Evolutionary conservation across 306 rosid species (phyloP).

Genomic region (Arachis stenosperma): DNA sequence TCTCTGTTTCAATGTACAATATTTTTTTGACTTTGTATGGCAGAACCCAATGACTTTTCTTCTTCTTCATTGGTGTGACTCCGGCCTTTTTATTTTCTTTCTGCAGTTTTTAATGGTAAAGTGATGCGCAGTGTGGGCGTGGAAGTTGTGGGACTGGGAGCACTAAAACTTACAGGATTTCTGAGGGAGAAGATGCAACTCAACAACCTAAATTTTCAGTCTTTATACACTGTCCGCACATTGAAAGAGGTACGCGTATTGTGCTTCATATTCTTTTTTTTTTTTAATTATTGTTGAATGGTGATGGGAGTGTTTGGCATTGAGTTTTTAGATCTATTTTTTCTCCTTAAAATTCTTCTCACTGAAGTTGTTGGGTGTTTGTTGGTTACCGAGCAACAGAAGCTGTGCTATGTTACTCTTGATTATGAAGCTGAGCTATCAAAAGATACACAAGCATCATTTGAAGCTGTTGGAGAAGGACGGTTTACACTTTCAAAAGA

Average conservation of each 20-base stretch:
- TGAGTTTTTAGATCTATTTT: conserved; percentile 12
- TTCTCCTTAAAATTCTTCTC: conserved; percentile 8
- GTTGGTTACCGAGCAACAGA: conserved; percentile 51
- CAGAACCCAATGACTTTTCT: conserved; percentile 11
- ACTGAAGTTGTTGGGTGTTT: conserved; percentile 39
- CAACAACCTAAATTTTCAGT: conserved; percentile 69
- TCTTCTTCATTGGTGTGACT: conserved; percentile 11
- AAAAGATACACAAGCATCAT: conserved; percentile 73
- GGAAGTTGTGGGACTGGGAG: conserved; percentile 90
- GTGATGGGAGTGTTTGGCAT: no score
- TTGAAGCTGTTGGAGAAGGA: conserved; percentile 67
- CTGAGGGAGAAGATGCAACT: conserved; percentile 83
- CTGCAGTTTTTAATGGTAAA: conserved; percentile 78
- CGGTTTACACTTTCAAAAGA: conserved; percentile 81
- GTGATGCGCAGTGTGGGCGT: conserved; percentile 92
- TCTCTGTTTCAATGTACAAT: conserved; percentile 17
- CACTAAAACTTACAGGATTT: conserved; percentile 80
- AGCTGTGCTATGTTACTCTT: conserved; percentile 80
- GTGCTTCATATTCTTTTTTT: background rate
- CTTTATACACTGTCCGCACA: conserved; percentile 82
- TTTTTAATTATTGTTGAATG: no score
- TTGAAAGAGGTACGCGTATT: conserved; percentile 75
- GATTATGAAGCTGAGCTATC: conserved; percentile 86
- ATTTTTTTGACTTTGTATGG: conserved; percentile 4
- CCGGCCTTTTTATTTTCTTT: conserved; percentile 24